These are phyloP conservation scores for Chiua sp. DNA, from an alignment of 1,284 basidiomycete genomes.

Conservation along the genomic window DNA sequence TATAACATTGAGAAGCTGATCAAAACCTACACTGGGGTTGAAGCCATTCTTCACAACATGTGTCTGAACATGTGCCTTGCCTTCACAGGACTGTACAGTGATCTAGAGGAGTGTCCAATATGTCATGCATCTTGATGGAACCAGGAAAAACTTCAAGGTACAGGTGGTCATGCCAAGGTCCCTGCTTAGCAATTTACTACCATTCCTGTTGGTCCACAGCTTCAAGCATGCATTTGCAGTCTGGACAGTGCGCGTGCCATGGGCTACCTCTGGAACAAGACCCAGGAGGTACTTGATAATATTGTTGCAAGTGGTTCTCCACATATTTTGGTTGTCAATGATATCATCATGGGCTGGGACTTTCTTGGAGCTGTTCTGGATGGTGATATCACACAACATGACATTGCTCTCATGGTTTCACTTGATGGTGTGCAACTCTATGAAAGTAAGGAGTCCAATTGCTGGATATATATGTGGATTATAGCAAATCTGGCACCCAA, in stretches of 20 bases:
- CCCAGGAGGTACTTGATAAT: too few species aligned
- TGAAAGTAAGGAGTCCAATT: background rate
- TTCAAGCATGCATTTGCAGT: background rate
- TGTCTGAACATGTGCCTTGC: slow-evolving; percentile 10
- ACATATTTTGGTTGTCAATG: background rate
- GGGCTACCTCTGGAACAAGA: background rate
- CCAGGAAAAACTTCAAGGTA: background rate
- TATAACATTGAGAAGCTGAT: slow-evolving; percentile 10
- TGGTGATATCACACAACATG: background rate
- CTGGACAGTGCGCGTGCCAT: background rate
- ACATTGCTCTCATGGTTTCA: background rate
- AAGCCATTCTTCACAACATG: slow-evolving; percentile 8
- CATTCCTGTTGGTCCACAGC: background rate
- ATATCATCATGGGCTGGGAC: background rate
- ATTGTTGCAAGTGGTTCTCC: too few species aligned
- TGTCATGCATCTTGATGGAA: background rate
- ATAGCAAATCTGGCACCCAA: background rate
- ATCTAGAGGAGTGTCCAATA: background rate
- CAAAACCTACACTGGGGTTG: background rate
- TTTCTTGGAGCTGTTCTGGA: background rate
- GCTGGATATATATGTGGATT: slow-evolving; percentile 4
- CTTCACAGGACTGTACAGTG: background rate
- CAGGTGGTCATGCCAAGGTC: background rate
- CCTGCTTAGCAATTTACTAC: background rate
- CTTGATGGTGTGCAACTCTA: background rate